Percentiles rank a stretch among this genome's conserved stretches.
Conservation (phyloP, 208 protist genomes). For the Ichthyophonus hoferi region DNA sequence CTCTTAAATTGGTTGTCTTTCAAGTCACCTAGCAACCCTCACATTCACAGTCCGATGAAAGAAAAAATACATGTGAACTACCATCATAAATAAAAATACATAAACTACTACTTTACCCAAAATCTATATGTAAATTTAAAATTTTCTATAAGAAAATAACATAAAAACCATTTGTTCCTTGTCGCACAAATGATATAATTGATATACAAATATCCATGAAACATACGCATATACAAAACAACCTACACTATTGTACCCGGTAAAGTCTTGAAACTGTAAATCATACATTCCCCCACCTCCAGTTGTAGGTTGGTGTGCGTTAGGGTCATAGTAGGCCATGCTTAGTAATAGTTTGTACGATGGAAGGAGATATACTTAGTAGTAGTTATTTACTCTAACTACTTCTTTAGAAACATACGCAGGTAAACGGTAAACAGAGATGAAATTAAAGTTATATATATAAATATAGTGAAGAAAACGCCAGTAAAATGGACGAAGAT, state of each 20-base stretch:
- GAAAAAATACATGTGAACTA: background rate
- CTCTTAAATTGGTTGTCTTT: too few species aligned
- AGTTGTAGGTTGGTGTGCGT: background rate
- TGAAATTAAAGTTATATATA: too few species aligned
- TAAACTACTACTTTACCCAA: background rate
- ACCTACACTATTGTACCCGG: background rate
- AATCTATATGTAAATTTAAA: background rate
- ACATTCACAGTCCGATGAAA: background rate
- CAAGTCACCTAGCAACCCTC: background rate
- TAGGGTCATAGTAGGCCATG: background rate
- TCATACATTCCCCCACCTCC: background rate
- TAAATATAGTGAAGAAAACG: too few species aligned
- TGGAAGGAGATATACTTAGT: background rate
- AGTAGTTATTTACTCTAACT: background rate
- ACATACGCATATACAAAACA: background rate
- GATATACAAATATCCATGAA: background rate
- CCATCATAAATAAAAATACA: background rate
- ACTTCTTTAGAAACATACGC: background rate
- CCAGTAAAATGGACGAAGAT: too few species aligned
- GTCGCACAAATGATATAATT: background rate
- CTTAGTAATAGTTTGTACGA: background rate
- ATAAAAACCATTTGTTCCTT: background rate
- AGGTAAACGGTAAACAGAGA: background rate
- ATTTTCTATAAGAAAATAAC: background rate
- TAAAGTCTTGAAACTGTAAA: background rate